Evolutionary conservation across 768 basidiomycete genomes (phyloP).

Genomic region (Lactarius quietus): DNA sequence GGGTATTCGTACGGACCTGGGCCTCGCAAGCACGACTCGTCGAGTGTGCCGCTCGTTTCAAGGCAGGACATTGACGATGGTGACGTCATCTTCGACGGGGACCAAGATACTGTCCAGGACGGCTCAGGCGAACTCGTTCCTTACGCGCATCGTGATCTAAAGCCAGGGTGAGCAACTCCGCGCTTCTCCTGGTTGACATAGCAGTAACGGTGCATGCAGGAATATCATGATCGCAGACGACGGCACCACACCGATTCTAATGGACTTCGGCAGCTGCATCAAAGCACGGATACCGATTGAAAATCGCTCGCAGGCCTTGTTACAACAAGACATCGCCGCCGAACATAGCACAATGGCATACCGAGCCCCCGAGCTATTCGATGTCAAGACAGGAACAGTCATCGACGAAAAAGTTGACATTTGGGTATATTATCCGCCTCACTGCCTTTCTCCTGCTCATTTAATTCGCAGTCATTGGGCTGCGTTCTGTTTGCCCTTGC

Average conservation of each 20-base stretch:
- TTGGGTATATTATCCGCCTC: constrained; percentile 61
- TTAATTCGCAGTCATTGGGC: constrained; percentile 72
- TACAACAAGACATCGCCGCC: constrained; percentile 95
- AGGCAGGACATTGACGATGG: constrained; percentile 48
- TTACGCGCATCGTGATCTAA: constrained; percentile 95
- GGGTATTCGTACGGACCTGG: constrained; percentile 66
- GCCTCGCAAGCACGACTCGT: constrained; percentile 10
- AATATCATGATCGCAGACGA: constrained; percentile 98
- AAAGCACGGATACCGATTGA: constrained; percentile 82
- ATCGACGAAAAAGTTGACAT: constrained; percentile 96
- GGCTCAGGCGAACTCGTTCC: constrained; percentile 56
- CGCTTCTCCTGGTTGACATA: neutral
- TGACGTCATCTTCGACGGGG: constrained; percentile 74
- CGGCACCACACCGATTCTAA: constrained; percentile 77
- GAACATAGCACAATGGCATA: constrained; percentile 99
- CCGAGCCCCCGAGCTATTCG: constrained; percentile 95
- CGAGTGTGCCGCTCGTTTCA: constrained; percentile 56
- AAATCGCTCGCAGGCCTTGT: constrained; percentile 79
- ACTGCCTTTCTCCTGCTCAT: neutral
- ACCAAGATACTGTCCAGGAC: constrained; percentile 58
- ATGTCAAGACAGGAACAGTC: constrained; percentile 85
- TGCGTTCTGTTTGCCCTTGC: constrained; percentile 94
- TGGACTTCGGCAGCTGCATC: constrained; percentile 95
- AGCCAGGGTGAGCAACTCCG: constrained; percentile 71
- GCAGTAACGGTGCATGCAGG: constrained; percentile 38